These are phyloP conservation scores for Xylaria flabelliformis DNA, from an alignment of 495 filamentous ascomycete species.

Conservation along the genomic window DNA sequence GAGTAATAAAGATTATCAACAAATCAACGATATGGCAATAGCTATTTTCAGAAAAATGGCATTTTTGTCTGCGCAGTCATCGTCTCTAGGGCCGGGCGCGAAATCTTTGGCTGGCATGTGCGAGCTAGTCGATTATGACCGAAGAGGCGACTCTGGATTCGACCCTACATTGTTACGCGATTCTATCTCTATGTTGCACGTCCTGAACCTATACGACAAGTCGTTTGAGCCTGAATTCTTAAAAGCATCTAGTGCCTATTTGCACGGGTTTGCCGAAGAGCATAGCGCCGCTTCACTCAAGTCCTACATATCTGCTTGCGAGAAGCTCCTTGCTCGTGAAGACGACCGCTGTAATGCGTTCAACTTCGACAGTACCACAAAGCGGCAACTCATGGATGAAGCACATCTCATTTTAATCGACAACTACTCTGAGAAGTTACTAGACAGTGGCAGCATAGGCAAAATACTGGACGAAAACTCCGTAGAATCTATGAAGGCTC, in stretches of 20 bases:
- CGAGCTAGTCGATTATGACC: constrained; percentile 75
- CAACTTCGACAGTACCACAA: constrained; percentile 81
- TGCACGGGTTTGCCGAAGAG: constrained; percentile 67
- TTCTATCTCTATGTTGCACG: constrained; percentile 78
- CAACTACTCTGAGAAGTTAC: constrained; percentile 64
- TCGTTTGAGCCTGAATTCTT: constrained; percentile 82
- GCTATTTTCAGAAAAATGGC: constrained; percentile 65
- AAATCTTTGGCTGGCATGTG: constrained; percentile 74
- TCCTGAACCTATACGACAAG: constrained; percentile 76
- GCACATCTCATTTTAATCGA: constrained; percentile 72
- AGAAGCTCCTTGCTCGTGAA: constrained; percentile 71
- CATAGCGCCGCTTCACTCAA: constrained; percentile 65
- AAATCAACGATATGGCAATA: constrained; percentile 64
- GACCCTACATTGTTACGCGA: constrained; percentile 68
- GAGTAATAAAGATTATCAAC: constrained; percentile 57
- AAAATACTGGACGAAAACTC: constrained; percentile 71
- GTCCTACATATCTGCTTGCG: constrained; percentile 71
- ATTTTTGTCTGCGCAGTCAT: constrained; percentile 43
- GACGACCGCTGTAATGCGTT: constrained; percentile 75
- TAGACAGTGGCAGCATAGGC: constrained; percentile 66
- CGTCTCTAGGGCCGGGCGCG: constrained; percentile 59
- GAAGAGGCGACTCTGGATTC: constrained; percentile 56
- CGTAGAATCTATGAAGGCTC: constrained; percentile 68
- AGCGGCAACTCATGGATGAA: constrained; percentile 71
- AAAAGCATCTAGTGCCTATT: constrained; percentile 66